Base-by-base conservation (phyloP, 768 basidiomycete genomes). In the Leccinum truebloodii region DNA sequence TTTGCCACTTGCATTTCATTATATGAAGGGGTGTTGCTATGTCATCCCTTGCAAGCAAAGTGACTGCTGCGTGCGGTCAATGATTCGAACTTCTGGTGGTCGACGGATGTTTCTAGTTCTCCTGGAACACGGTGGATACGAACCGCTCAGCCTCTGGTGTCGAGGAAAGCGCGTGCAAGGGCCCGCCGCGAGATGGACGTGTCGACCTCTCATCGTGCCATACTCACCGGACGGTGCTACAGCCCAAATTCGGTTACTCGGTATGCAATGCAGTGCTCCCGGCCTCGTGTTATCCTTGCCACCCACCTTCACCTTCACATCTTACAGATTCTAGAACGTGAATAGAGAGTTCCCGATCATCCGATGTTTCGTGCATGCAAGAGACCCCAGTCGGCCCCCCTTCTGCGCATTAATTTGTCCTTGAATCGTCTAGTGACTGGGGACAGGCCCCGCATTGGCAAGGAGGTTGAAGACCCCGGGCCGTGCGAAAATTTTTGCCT, bases 281-380 rank as follows among this genome's bases (percentile, higher is more conserved):
- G 48, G 67, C 71, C 71, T 71, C 71, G 52, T 71, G 71, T 69
- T 65, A 7, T 54, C 66, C 71, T 63, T 71, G 59, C 63, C 30
- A 65, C 55, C 61, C 70, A 67, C 70, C 60, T 67, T 66, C 64
- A 55, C 61, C 48, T 60, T 68, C 66, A 57, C 61, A 51, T 61
- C 58, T 56, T 59, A 50, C 62, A 16, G 51, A 49, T 61, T 71
- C 71, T 62, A 67, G 69, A 73, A 67, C 55, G 59, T 64, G 62
- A 61, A 61, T 52, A 28, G 52, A 39, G 55, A 57, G 51, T 65
- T 63, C 56, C 59, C 66, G 67, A 68, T 68, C 70, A 56, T 60
- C 68, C 61, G 63, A 67, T 54, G 39, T 62, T 60, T 59, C 28
- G 34, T 49, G 30, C 54, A 48, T 65, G 57, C 28, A 58, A 24